These are phyloP conservation scores for Micractinium conductrix DNA, from an alignment of 139 green algal species.

Conservation along the genomic window DNA sequence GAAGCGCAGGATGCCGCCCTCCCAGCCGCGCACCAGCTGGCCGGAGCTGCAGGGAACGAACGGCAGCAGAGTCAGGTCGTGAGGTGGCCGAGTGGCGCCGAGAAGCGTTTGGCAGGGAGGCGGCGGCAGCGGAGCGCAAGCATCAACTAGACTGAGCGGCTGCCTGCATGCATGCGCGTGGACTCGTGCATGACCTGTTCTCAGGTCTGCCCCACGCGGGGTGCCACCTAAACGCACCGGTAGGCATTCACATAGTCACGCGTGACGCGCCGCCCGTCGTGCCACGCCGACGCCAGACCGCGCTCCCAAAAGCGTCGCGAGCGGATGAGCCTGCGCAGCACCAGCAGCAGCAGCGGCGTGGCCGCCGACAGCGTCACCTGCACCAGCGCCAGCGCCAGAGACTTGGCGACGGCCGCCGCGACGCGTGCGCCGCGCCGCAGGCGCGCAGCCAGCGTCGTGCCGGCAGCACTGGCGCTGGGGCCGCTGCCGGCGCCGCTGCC, in stretches of 20 bases:
- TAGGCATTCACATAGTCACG: constrained; percentile 51
- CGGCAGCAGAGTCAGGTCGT: too few species aligned
- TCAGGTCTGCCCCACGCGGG: too few species aligned
- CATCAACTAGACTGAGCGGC: background rate
- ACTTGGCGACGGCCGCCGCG: constrained; percentile 19
- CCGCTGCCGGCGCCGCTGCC: background rate
- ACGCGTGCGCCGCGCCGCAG: background rate
- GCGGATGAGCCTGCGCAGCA: constrained; percentile 70
- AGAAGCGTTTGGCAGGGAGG: too few species aligned
- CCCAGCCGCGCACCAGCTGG: constrained; percentile 82
- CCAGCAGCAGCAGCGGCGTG: constrained; percentile 59
- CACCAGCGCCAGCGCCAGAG: background rate
- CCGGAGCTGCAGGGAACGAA: constrained; percentile 35
- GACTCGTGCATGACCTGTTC: too few species aligned
- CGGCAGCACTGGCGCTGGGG: background rate
- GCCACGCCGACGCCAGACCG: constrained; percentile 55
- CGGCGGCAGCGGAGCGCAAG: too few species aligned
- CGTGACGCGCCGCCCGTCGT: constrained; percentile 36
- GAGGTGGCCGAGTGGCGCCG: too few species aligned
- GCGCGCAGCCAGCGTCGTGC: background rate
- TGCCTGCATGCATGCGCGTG: too few species aligned
- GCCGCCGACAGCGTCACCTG: constrained; percentile 19
- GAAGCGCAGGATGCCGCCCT: constrained; percentile 75
- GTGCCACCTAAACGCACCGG: background rate
- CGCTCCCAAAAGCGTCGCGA: constrained; percentile 74